Evolutionary conservation across 352 stramenopile species (phyloP).

Genomic region (Halophytophthora batemanensis): DNA sequence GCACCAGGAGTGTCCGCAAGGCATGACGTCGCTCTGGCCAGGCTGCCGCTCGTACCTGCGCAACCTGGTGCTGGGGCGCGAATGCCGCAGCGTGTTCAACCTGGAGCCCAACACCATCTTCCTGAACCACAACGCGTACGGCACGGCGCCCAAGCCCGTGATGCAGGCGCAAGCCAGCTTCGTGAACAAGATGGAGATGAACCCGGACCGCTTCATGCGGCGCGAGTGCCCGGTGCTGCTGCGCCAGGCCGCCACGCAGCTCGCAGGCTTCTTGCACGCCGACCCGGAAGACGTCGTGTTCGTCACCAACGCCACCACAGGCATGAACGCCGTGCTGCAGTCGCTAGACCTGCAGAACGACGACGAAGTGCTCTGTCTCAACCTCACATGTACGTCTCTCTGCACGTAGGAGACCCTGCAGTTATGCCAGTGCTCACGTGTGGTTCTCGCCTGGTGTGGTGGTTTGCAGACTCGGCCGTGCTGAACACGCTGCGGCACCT

Average conservation of each 20-base stretch:
- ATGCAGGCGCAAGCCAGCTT: slow-evolving; percentile 83
- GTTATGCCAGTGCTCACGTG: background rate
- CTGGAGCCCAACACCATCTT: slow-evolving; percentile 76
- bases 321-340: slow-evolving; percentile 82
- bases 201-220: slow-evolving; percentile 82
- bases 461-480: slow-evolving; percentile 60
- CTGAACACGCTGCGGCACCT: slow-evolving; percentile 81
- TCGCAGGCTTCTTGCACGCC: slow-evolving; percentile 66
- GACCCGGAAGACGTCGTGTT: slow-evolving; percentile 82
- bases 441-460: slow-evolving; percentile 6
- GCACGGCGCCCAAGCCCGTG: slow-evolving; percentile 67
- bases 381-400: slow-evolving; percentile 69
- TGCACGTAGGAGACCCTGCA: background rate
- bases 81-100: slow-evolving; percentile 76
- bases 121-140: slow-evolving; percentile 83
- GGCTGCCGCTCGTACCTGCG: slow-evolving; percentile 58
- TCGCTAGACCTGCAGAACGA: slow-evolving; percentile 84
- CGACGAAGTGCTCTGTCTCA: slow-evolving; percentile 86
- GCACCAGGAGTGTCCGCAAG: slow-evolving; percentile 10
- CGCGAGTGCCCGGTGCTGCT: slow-evolving; percentile 59
- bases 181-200: slow-evolving; percentile 87
- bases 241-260: slow-evolving; percentile 54
- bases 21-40: slow-evolving; percentile 73
- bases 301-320: slow-evolving; percentile 82
- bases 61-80: slow-evolving; percentile 55